Conservation (phyloP, 2,329 filamentous ascomycete genomes). For the Talaromyces sp. region DNA sequence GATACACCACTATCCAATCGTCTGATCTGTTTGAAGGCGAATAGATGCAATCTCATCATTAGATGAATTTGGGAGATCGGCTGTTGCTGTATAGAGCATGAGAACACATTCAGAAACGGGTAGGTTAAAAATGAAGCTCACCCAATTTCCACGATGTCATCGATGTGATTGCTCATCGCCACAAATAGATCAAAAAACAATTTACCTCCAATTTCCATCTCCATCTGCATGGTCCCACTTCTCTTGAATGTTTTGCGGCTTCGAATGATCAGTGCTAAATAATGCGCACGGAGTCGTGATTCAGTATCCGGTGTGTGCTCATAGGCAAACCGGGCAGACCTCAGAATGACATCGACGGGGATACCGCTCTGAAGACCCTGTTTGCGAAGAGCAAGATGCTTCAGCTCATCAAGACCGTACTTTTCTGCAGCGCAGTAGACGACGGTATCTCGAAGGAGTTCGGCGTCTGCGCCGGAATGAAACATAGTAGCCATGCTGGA, state of each 20-base stretch:
- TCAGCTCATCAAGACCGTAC: constrained; percentile 88
- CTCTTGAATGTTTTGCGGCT: constrained; percentile 97
- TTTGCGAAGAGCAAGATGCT: constrained; percentile 86
- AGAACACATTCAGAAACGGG: constrained; percentile 19
- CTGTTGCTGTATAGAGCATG: constrained; percentile 43
- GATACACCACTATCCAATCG: constrained; percentile 29
- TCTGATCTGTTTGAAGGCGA: constrained; percentile 26
- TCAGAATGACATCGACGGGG: constrained; percentile 85
- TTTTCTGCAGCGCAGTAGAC: constrained; percentile 90
- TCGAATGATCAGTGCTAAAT: constrained; percentile 94
- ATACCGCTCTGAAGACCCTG: constrained; percentile 91
- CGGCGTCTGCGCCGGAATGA: constrained; percentile 68
- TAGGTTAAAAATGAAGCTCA: constrained; percentile 47
- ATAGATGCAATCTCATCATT: constrained; percentile 27
- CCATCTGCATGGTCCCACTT: constrained; percentile 97
- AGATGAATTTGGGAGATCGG: constrained; percentile 54
- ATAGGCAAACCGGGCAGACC: constrained; percentile 92
- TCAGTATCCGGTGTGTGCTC: constrained; percentile 91
- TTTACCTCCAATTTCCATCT: constrained; percentile 94
- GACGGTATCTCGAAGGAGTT: constrained; percentile 85
- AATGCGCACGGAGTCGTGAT: constrained; percentile 89
- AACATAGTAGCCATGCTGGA: constrained; percentile 73
- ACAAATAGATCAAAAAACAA: constrained; percentile 98
- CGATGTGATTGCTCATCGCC: constrained; percentile 96
- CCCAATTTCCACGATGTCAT: constrained; percentile 87